Evolutionary conservation across 176 grass and related monocot genomes (phyloP).

Genomic region (Miscanthus lutarioriparius): DNA sequence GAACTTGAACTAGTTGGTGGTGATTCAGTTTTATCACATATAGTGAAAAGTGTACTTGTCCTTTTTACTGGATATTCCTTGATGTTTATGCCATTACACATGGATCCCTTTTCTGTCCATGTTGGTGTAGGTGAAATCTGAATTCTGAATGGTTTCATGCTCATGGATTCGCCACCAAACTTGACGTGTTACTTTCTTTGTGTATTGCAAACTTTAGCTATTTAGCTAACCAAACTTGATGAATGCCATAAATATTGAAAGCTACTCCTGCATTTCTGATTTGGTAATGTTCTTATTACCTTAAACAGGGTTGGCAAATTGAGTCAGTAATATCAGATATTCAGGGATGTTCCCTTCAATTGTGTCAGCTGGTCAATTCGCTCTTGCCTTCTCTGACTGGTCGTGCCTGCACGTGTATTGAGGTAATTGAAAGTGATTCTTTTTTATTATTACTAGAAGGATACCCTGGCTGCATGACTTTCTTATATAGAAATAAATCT

Average conservation of each 20-base stretch:
- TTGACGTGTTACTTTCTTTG: neutral
- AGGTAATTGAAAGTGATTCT: constrained; percentile 59
- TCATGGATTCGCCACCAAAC: neutral
- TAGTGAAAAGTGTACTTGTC: neutral
- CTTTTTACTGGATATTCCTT: constrained; percentile 6
- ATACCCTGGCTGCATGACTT: neutral
- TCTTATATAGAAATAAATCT: neutral
- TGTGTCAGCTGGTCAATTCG: constrained; percentile 66
- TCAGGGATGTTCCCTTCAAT: constrained; percentile 61
- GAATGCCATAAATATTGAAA: constrained; percentile 7
- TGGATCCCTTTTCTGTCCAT: neutral
- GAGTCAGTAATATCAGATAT: constrained; percentile 75
- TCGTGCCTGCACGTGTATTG: constrained; percentile 59
- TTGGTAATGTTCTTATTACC: constrained; percentile 29
- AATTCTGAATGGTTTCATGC: neutral
- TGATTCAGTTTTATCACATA: neutral
- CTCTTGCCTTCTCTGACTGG: constrained; percentile 50
- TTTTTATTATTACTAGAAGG: constrained; percentile 1
- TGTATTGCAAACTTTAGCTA: neutral
- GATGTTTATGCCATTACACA: neutral
- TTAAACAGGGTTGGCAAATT: constrained; percentile 79
- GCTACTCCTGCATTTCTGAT: constrained; percentile 29
- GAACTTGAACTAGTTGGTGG: neutral
- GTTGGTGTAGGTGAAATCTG: constrained; percentile 1
- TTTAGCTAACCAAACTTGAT: neutral